phyloP scores from a whole-genome alignment of 352 stramenopile species.

The Globisporangium paddicum region DNA sequence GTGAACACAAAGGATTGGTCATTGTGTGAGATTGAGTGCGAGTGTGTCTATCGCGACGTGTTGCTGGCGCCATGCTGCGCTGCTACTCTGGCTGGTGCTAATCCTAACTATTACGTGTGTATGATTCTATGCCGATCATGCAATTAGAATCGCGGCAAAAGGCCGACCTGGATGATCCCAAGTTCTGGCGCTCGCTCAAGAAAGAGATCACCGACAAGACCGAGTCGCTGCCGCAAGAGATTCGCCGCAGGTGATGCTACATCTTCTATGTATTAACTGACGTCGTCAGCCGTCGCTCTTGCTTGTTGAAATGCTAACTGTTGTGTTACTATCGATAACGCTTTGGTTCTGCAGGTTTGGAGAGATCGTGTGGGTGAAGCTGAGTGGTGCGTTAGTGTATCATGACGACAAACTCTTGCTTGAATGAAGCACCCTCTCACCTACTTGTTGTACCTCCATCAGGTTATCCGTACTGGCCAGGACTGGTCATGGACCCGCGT shows the following conservation, averaged over 20 bases:
- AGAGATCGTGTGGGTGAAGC: constrained; percentile 12
- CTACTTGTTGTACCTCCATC: background rate
- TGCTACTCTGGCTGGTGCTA: background rate
- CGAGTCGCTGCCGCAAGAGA: constrained; percentile 1
- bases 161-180: constrained; percentile 1
- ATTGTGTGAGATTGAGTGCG: background rate
- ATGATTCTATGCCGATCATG: background rate
- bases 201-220: constrained; percentile 9
- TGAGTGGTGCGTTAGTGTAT: background rate
- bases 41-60: background rate
- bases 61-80: background rate
- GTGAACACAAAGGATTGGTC: no score
- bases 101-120: background rate
- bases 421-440: background rate
- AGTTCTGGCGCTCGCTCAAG: constrained; percentile 5
- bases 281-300: background rate
- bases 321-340: background rate
- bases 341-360: constrained; percentile 7
- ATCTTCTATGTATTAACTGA: background rate
- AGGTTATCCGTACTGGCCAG: constrained; percentile 13
- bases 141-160: background rate
- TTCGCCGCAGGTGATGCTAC: constrained; percentile 3
- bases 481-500: constrained; percentile 10
- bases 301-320: background rate
- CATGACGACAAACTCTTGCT: background rate